These are phyloP conservation scores for Salix arbutifolia DNA, from an alignment of 345 rosid genomes.

Conservation along the genomic window DNA sequence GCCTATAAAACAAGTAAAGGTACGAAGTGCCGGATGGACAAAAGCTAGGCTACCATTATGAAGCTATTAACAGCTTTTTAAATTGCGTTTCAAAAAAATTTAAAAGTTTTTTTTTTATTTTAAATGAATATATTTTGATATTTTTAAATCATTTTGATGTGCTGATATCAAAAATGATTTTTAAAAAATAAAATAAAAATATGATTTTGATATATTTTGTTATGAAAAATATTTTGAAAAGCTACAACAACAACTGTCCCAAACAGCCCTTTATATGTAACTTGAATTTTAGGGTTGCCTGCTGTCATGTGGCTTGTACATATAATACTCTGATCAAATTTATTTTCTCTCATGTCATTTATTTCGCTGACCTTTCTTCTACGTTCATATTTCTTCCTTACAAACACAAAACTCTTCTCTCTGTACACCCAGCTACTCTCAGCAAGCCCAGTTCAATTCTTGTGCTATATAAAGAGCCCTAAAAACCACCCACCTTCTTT, in stretches of 20 bases:
- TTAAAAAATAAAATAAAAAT: no score
- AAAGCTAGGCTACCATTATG: neutral
- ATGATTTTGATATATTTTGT: no score
- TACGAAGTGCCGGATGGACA: neutral
- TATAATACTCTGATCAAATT: slow-evolving; percentile 20
- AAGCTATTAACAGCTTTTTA: no score
- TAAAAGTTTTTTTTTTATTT: no score
- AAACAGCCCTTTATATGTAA: no score
- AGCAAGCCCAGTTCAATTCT: neutral
- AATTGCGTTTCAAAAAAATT: no score
- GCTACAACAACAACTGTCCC: no score
- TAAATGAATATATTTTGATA: no score
- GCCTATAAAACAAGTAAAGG: neutral
- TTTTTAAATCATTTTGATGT: no score
- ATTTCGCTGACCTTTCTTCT: slow-evolving; percentile 43
- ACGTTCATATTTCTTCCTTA: slow-evolving; percentile 29
- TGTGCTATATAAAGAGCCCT: slow-evolving; percentile 23
- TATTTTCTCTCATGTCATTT: slow-evolving; percentile 36
- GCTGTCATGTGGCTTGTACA: slow-evolving; percentile 21
- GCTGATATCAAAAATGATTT: no score
- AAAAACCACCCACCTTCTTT: slow-evolving; percentile 9
- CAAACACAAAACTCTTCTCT: slow-evolving; percentile 17
- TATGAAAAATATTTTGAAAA: no score
- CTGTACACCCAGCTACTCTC: slow-evolving; percentile 7
- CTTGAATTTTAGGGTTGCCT: slow-evolving; percentile 19